A percentile compares a stretch with the other conserved stretches of the same genome.
phyloP scores from a whole-genome alignment of 306 rosid species.

The Sechiopsis laciniata region DNA sequence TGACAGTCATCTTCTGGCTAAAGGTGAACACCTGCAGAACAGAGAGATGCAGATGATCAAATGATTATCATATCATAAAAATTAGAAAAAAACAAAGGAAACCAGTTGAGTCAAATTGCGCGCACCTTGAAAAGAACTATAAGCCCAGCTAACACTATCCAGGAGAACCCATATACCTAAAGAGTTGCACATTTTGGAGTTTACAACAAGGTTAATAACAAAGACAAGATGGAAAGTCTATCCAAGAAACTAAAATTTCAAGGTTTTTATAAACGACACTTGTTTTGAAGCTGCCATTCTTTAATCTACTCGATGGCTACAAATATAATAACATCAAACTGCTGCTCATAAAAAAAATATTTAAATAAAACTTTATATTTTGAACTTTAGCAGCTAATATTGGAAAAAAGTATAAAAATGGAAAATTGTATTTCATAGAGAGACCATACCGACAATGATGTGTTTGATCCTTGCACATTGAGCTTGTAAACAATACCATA shows the following conservation, averaged over 20 bases:
- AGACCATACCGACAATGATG: constrained; percentile 69
- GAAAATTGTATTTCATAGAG: constrained; percentile 13
- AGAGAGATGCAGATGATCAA: constrained; percentile 29
- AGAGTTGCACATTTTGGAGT: constrained; percentile 11
- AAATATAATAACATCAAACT: not conserved
- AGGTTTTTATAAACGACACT: not conserved
- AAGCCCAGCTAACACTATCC: constrained; percentile 66
- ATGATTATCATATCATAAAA: constrained; percentile 14
- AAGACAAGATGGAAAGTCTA: not conserved
- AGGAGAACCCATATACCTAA: constrained; percentile 83
- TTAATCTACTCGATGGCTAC: constrained; percentile 7
- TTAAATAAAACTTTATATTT: not conserved
- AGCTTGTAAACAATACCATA: constrained; percentile 91
- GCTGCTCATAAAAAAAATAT: not conserved
- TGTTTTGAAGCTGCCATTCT: not conserved
- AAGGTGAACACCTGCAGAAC: constrained; percentile 72
- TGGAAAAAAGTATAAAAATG: no score
- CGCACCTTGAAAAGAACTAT: constrained; percentile 84
- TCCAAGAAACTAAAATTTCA: not conserved
- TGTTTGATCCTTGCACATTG: constrained; percentile 44
- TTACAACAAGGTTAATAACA: not conserved
- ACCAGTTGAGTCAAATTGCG: constrained; percentile 9
- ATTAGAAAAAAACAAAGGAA: not conserved
- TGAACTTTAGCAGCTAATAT: not conserved
- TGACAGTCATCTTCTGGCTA: constrained; percentile 86